These are phyloP conservation scores for Diaporthe amygdali DNA, from an alignment of 2,329 filamentous ascomycete species.

Conservation along the genomic window DNA sequence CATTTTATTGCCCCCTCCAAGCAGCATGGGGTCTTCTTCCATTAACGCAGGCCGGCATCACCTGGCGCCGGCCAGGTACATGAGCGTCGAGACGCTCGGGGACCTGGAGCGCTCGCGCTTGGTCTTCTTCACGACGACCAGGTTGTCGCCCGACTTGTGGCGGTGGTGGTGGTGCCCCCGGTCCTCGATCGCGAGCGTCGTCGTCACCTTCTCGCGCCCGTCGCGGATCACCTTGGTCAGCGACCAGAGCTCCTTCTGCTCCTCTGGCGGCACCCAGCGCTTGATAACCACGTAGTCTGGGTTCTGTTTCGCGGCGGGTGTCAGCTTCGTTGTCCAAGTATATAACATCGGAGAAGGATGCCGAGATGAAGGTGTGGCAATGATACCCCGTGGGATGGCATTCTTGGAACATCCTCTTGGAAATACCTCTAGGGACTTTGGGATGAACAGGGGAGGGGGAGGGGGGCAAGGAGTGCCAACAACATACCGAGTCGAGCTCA, in stretches of 20 bases:
- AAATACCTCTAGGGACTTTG: not conserved
- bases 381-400: no score
- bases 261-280: constrained; percentile 72
- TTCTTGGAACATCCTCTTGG: not conserved
- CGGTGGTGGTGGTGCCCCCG: constrained; percentile 39
- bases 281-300: constrained; percentile 76
- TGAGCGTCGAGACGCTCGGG: constrained; percentile 51
- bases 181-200: constrained; percentile 49
- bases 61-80: constrained; percentile 58
- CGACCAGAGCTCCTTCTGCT: constrained; percentile 75
- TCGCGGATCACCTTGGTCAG: constrained; percentile 72
- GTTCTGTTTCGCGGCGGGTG: constrained; percentile 49
- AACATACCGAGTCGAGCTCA: constrained; percentile 60
- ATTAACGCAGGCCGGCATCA: not conserved
- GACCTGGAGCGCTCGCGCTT: constrained; percentile 61
- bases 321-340: constrained; percentile 26
- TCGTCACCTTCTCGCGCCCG: constrained; percentile 46
- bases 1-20: no score
- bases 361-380: constrained; percentile 35
- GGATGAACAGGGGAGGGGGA: not conserved
- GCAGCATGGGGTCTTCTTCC: no score
- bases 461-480: not conserved
- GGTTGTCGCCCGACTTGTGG: constrained; percentile 46
- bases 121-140: constrained; percentile 65
- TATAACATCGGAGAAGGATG: constrained; percentile 29